Evolutionary conservation across 352 stramenopile species (phyloP), one percentile per base, ranked within the genome.

Genomic region (Phytophthora tubulina): DNA sequence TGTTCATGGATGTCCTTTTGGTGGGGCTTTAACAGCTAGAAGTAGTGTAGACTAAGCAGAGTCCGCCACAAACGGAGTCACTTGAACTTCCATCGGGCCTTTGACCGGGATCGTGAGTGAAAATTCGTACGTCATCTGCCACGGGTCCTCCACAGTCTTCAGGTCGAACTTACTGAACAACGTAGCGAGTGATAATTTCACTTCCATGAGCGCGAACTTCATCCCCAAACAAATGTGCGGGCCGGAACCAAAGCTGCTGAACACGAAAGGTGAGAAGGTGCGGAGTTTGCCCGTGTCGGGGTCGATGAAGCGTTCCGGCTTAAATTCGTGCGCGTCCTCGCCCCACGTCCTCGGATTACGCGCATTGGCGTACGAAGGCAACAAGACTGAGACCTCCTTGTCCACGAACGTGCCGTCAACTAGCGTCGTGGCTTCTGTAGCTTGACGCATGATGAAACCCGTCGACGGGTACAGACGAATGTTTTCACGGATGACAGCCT

Each of bases 391-490:
- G 33, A 46, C 33, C 7, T 58, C 51, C 11, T 58, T 78, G 3
- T 67, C 41, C 8, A 93, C 67, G 21, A 73, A 70, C 6, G 84
- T 90, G 53, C 81, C 83, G 50, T 93, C 82, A 35, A 53, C 66
- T 5, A 90, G 66, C 33, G 72, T 65, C 7, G 81, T 85, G 39
- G 78, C 64, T 10, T 65, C 38, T 6, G 61, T 75, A 4, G 72
- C 75, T 41, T 75, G 73, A n/a, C 81, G 81, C 35, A 78, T 72
- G 31, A 83, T 81, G 30, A 80, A 72, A 7, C 80, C 69, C 6
- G 90, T 79, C 10, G 81, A 74, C 30, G 85, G 83, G 58, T 84
- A 84, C 27, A 94, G 63, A 0, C 86, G 81, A 39, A 93, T 61
- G 21, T 73, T 88, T 66, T 93, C 86, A 9, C 63, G 69, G 27